phyloP scores from a whole-genome alignment of 768 basidiomycete genomes.

The Mycena belliarum region DNA sequence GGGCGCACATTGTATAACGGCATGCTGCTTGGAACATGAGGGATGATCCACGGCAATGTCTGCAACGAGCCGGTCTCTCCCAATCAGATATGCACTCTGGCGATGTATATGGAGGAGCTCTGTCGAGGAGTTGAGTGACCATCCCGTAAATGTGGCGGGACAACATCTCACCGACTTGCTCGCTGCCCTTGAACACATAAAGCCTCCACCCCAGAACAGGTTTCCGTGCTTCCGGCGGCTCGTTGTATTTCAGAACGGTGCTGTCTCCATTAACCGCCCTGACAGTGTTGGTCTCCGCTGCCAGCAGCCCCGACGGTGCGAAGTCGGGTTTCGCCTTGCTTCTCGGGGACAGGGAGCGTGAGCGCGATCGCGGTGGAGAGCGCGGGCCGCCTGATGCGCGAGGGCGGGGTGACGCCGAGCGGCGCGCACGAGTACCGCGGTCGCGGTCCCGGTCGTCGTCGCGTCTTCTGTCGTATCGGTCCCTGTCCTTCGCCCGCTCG shows the following conservation, averaged over 20 bases:
- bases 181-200: conserved; percentile 95
- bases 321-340: conserved; percentile 90
- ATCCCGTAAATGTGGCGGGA: background rate
- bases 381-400: conserved; percentile 37
- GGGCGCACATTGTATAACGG: conserved; percentile 85
- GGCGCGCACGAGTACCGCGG: conserved; percentile 36
- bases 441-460: conserved; percentile 29
- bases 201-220: conserved; percentile 88
- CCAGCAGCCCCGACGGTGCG: conserved; percentile 82
- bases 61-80: conserved; percentile 83
- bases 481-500: conserved; percentile 46
- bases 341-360: conserved; percentile 46
- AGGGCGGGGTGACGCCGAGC: conserved; percentile 67
- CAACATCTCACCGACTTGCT: conserved; percentile 77
- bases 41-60: conserved; percentile 93
- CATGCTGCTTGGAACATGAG: conserved; percentile 98
- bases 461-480: conserved; percentile 35
- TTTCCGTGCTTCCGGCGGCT: conserved; percentile 96
- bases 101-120: conserved; percentile 90
- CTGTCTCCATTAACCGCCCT: conserved; percentile 71
- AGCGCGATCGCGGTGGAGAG: conserved; percentile 40
- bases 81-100: conserved; percentile 93
- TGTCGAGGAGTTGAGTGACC: conserved; percentile 30
- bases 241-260: conserved; percentile 94
- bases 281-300: conserved; percentile 94